phyloP scores from a whole-genome alignment of 2,329 filamentous ascomycete species.

The Lachnellula occidentalis region DNA sequence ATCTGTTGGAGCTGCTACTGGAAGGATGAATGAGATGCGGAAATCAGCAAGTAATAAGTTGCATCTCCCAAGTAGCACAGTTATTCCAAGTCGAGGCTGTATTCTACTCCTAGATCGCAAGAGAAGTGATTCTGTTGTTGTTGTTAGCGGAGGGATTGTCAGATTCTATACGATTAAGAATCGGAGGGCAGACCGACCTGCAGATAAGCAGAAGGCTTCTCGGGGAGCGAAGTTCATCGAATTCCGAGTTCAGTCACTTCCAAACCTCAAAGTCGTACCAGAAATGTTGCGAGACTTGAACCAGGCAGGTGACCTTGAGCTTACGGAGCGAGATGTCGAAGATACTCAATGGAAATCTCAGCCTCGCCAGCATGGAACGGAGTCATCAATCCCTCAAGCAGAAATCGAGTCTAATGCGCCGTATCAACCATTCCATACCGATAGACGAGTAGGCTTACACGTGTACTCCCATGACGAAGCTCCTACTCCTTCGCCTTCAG shows the following conservation, averaged over 20 bases:
- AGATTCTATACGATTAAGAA: constrained; percentile 49
- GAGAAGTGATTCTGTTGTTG: constrained; percentile 56
- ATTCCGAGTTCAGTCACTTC: constrained; percentile 57
- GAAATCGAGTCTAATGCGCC: constrained; percentile 95
- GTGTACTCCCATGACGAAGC: constrained; percentile 43
- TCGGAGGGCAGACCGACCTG: constrained; percentile 46
- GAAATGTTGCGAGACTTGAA: constrained; percentile 52
- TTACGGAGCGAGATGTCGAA: constrained; percentile 24
- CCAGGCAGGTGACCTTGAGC: constrained; percentile 32
- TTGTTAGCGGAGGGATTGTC: constrained; percentile 60
- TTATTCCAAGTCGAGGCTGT: constrained; percentile 51
- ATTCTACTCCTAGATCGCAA: constrained; percentile 61
- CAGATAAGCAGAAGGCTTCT: constrained; percentile 51
- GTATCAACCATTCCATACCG: constrained; percentile 94
- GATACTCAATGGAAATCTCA: constrained; percentile 34
- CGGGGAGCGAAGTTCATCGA: constrained; percentile 40
- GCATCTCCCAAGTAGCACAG: constrained; percentile 53
- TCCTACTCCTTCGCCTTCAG: constrained; percentile 18
- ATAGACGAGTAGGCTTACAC: constrained; percentile 74
- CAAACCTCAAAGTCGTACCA: constrained; percentile 53
- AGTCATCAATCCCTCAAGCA: constrained; percentile 64
- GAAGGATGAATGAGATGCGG: constrained; percentile 63
- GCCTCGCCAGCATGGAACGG: constrained; percentile 39
- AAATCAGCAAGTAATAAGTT: constrained; percentile 73
- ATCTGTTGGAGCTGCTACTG: constrained; percentile 65